Percentiles rank a stretch among this genome's conserved stretches.
phyloP scores from a whole-genome alignment of 352 stramenopile genomes.

The Globisporangium lucens region DNA sequence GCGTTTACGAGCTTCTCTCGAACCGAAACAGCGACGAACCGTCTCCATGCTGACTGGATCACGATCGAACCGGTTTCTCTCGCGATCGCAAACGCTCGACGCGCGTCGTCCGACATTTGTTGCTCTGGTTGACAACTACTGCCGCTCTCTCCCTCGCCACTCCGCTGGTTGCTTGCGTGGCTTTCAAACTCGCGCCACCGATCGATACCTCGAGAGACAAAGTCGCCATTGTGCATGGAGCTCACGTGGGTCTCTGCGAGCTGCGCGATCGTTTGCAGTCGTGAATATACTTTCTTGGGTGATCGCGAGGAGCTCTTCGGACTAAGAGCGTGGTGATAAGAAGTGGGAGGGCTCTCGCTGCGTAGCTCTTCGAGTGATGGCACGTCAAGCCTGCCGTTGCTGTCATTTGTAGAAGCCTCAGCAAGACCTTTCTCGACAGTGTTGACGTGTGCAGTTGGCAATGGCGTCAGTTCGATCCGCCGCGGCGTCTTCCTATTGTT shows the following conservation, averaged over 20 bases:
- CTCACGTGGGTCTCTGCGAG: slow-evolving; percentile 38
- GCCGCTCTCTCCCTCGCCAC: not conserved
- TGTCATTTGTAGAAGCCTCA: not conserved
- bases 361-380: not conserved
- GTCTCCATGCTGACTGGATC: slow-evolving; percentile 48
- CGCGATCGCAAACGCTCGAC: slow-evolving; percentile 20
- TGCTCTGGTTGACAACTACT: slow-evolving; percentile 1
- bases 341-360: not conserved
- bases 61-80: slow-evolving; percentile 40
- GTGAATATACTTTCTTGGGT: slow-evolving; percentile 14
- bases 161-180: not conserved
- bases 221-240: slow-evolving; percentile 36
- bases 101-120: slow-evolving; percentile 17
- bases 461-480: slow-evolving; percentile 11
- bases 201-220: slow-evolving; percentile 38
- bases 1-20: slow-evolving; percentile 20
- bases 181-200: slow-evolving; percentile 35
- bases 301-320: not conserved
- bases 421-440: too few species aligned
- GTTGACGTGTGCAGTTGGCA: not conserved
- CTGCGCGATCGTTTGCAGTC: slow-evolving; percentile 46
- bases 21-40: slow-evolving; percentile 22
- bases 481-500: not conserved
- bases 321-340: too few species aligned
- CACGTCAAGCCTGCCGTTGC: not conserved